These are phyloP conservation scores for Epichloe gansuensis DNA, from an alignment of 2,329 filamentous ascomycete genomes.

Conservation along the genomic window DNA sequence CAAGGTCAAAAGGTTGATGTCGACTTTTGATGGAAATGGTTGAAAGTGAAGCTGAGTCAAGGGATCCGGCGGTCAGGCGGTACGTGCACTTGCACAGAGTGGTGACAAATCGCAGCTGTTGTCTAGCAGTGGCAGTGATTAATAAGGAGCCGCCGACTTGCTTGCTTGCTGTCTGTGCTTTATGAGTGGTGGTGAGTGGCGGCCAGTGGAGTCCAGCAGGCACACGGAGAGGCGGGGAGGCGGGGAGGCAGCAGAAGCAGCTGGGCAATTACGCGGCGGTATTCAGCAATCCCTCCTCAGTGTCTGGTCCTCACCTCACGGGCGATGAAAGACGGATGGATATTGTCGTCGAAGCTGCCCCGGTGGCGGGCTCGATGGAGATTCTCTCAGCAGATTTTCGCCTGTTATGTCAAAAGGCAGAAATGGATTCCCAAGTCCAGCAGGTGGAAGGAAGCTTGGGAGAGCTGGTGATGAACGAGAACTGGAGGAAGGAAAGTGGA, in stretches of 20 bases:
- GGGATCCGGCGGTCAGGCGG: not conserved
- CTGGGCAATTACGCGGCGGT: not conserved
- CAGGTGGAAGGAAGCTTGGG: not conserved
- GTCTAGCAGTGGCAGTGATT: not conserved
- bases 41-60: not conserved
- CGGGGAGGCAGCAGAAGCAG: not conserved
- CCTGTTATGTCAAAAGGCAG: not conserved
- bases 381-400: not conserved
- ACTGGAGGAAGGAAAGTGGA: not conserved
- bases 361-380: not conserved
- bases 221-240: not conserved
- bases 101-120: constrained; percentile 1
- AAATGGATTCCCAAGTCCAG: not conserved
- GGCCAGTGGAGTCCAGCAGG: not conserved
- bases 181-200: not conserved
- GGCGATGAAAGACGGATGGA: no score
- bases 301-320: not conserved
- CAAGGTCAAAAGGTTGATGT: not conserved
- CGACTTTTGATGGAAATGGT: not conserved
- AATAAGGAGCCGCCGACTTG: not conserved
- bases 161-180: not conserved
- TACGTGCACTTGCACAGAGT: not conserved
- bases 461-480: not conserved
- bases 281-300: not conserved
- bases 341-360: not conserved